phyloP scores from a whole-genome alignment of 441 rosid genomes.

The Mallotus japonicus region DNA sequence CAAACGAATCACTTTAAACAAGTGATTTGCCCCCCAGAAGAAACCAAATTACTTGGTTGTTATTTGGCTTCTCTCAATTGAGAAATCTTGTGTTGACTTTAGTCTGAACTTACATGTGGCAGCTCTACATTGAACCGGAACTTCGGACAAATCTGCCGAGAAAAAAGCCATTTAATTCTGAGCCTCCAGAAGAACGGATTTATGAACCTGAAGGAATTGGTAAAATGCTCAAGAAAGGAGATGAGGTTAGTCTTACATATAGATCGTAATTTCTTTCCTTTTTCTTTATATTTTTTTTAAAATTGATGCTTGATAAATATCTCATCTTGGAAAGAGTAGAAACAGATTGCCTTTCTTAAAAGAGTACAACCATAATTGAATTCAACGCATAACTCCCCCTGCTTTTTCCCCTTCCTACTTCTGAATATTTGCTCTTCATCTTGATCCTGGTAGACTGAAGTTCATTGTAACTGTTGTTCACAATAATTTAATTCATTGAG shows the following conservation, averaged over 20 bases:
- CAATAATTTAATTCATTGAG: too few relatives aligned
- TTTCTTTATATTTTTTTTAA: background rate
- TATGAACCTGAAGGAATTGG: slow-evolving; percentile 81
- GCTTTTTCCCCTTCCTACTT: background rate
- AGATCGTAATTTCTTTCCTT: background rate
- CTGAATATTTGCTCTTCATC: too few relatives aligned
- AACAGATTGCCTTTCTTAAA: background rate
- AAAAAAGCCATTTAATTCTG: slow-evolving; percentile 52
- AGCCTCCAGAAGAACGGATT: slow-evolving; percentile 65
- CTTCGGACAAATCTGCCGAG: slow-evolving; percentile 72
- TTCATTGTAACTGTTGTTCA: background rate
- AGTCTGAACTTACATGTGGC: slow-evolving; percentile 26
- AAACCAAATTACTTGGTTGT: background rate
- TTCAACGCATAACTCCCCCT: background rate
- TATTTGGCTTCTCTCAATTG: background rate
- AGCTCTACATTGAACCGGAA: slow-evolving; percentile 87
- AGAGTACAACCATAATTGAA: background rate
- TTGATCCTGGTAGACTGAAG: background rate
- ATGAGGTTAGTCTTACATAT: slow-evolving; percentile 53
- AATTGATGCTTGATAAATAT: background rate
- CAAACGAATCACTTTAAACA: background rate
- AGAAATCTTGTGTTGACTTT: slow-evolving; percentile 16
- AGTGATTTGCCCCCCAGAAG: background rate
- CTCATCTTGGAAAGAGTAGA: background rate
- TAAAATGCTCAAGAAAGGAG: slow-evolving; percentile 66